These are phyloP conservation scores for Leccinum subatratum DNA, from an alignment of 1,284 basidiomycete genomes.

Conservation along the genomic window DNA sequence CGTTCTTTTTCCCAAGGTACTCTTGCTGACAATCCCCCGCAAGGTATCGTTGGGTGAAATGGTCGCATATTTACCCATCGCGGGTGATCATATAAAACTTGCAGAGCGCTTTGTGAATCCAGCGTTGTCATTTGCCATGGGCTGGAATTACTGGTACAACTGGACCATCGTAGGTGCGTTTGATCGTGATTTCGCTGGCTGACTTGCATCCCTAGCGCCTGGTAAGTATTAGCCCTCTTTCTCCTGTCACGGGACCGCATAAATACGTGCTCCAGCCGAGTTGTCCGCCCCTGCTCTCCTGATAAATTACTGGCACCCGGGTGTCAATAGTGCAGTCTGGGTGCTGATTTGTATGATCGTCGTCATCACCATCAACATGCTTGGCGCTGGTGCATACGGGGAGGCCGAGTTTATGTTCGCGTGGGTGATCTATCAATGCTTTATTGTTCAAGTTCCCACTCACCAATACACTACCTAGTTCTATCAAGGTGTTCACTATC, in stretches of 20 bases:
- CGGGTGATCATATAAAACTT: slow-evolving; percentile 64
- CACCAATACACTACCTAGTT: too few relatives aligned
- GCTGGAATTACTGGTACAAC: slow-evolving; percentile 70
- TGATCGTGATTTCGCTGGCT: neutral
- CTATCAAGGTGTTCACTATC: too few relatives aligned
- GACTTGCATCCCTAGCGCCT: slow-evolving; percentile 22
- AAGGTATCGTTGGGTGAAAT: slow-evolving; percentile 41
- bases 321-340: too few relatives aligned
- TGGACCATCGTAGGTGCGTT: slow-evolving; percentile 48
- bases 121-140: slow-evolving; percentile 65
- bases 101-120: slow-evolving; percentile 71
- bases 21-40: slow-evolving; percentile 2
- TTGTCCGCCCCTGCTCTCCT: slow-evolving; percentile 5
- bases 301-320: too few relatives aligned
- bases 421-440: too few relatives aligned
- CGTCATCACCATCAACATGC: too few relatives aligned
- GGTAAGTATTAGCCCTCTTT: slow-evolving; percentile 14
- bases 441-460: too few relatives aligned
- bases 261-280: slow-evolving; percentile 18
- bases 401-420: slow-evolving; percentile 8
- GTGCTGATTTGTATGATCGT: too few relatives aligned
- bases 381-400: too few relatives aligned
- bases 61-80: slow-evolving; percentile 39
- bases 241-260: neutral
- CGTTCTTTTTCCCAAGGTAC: neutral